Evolutionary conservation across 2,329 filamentous ascomycete genomes (phyloP), one percentile per base, ranked within the genome.

Genomic region (Pochonia chlamydosporia): DNA sequence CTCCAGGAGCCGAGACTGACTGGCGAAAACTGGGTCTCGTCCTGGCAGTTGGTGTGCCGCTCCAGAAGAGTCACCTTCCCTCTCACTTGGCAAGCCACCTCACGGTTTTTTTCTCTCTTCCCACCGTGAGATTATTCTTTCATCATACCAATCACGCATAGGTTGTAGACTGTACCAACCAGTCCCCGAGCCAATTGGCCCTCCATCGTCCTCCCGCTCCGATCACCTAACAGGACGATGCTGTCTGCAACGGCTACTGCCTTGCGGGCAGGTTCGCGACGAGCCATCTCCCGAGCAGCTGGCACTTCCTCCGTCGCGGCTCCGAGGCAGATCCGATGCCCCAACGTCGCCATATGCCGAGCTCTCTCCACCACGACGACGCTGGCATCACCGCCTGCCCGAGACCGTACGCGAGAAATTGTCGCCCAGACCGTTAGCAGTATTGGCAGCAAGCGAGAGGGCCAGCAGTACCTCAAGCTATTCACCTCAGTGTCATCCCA

Each of bases 401-500:
- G 18, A 14, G 61, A 66, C 40, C 56, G 60, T 35, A 62, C 56
- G 40, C 59, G 60, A 42, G 65, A 69, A 53, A 67, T 68, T 46
- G 63, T 69, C 26, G 60, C 58, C 54, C 69, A 62, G 63, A 80
- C 96, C 50, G 78, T 97, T 57, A 95, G 89, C 73, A 96, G 92
- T 71, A 95, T 97, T 65, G 92, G 90, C 52, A 96, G 90, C 53
- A 95, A 95, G 79, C 79, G 92, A 52, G 92, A 99, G 73, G 89
- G 95, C 54, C 89, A 96, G 74, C 92, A 97, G 70, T 97, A 97
- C 69, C 84, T 97, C 50, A 93, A 91, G 56, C 90, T 97, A 66
- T 99, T 99, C 76, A 93, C 87, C 57, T 96, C 91, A 28, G 91
- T 96, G 52, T 93, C 90, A 39, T 95, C 90, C 30, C 91, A 97